Conservation (phyloP, 306 rosid species). For the Amphicarpaea edgeworthii region DNA sequence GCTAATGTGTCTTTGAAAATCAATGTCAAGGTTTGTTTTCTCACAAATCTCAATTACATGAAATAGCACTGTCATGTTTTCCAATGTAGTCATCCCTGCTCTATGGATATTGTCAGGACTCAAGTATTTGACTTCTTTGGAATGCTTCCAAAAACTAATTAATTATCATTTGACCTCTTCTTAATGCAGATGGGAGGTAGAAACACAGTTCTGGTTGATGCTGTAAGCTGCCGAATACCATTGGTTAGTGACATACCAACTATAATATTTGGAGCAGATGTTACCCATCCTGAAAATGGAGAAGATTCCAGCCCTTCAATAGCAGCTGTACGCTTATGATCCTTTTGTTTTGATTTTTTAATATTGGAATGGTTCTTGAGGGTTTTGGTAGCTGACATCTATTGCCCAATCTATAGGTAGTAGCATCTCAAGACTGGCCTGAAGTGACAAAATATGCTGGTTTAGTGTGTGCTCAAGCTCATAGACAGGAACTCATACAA, state of each 20-base stretch:
- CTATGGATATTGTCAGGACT: not conserved
- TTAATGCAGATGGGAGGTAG: slow-evolving; percentile 94
- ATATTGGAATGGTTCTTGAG: not conserved
- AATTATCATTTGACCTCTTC: slow-evolving; percentile 30
- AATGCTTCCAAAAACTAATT: slow-evolving; percentile 6
- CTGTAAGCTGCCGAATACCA: slow-evolving; percentile 84
- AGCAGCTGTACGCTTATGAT: slow-evolving; percentile 77
- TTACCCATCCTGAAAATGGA: slow-evolving; percentile 96
- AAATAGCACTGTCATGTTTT: not conserved
- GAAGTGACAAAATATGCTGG: slow-evolving; percentile 96
- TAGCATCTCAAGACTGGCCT: slow-evolving; percentile 99
- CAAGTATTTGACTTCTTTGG: not conserved
- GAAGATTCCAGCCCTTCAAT: slow-evolving; percentile 98
- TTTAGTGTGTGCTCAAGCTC: slow-evolving; percentile 93
- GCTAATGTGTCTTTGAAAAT: slow-evolving; percentile 92
- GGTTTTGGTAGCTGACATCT: slow-evolving; percentile 43
- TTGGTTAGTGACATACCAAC: slow-evolving; percentile 93
- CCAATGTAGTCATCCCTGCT: not conserved
- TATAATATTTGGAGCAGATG: slow-evolving; percentile 97
- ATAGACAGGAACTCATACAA: slow-evolving; percentile 94
- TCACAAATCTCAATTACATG: slow-evolving; percentile 18
- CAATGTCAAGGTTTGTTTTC: slow-evolving; percentile 75
- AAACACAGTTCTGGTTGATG: slow-evolving; percentile 91
- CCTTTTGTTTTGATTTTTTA: not conserved
- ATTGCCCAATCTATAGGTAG: slow-evolving; percentile 68